Conservation (phyloP, 495 filamentous ascomycete genomes). For the Xylaria curta region DNA sequence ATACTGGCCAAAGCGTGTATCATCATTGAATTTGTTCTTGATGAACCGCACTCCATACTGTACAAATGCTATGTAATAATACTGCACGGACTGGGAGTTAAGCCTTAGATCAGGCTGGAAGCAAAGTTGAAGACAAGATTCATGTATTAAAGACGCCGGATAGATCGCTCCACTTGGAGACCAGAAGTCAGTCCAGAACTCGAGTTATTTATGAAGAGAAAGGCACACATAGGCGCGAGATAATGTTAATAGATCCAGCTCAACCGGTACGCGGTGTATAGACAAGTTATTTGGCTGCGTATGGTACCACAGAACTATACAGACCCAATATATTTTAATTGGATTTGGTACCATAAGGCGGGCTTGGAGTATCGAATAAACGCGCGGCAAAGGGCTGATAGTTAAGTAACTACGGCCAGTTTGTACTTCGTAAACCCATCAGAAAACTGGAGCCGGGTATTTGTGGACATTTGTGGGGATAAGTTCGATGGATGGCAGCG, state of each 20-base stretch:
- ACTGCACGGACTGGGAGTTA: neutral
- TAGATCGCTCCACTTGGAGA: neutral
- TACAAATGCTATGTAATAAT: slow-evolving; percentile 6
- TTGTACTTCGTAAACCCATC: too few relatives aligned
- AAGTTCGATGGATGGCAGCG: neutral
- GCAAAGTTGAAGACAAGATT: neutral
- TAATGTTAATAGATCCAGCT: neutral
- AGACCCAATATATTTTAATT: too few relatives aligned
- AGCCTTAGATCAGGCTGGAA: neutral
- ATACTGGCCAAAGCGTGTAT: neutral
- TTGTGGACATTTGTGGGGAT: neutral
- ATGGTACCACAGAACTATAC: neutral
- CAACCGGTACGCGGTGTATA: neutral
- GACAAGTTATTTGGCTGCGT: neutral
- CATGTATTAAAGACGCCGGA: neutral
- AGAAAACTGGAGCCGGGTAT: neutral
- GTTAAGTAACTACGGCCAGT: too few relatives aligned
- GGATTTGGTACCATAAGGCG: too few relatives aligned
- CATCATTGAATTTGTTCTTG: neutral
- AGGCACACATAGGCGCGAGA: neutral
- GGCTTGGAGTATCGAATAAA: neutral
- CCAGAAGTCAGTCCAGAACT: neutral
- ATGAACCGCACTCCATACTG: neutral
- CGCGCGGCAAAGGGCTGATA: slow-evolving; percentile 14
- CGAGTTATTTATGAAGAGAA: neutral